Percentiles rank a stretch among this genome's conserved stretches.
These are phyloP conservation scores for Colletotrichum gloeosporioides DNA, from an alignment of 2,329 filamentous ascomycete species.

Conservation along the genomic window DNA sequence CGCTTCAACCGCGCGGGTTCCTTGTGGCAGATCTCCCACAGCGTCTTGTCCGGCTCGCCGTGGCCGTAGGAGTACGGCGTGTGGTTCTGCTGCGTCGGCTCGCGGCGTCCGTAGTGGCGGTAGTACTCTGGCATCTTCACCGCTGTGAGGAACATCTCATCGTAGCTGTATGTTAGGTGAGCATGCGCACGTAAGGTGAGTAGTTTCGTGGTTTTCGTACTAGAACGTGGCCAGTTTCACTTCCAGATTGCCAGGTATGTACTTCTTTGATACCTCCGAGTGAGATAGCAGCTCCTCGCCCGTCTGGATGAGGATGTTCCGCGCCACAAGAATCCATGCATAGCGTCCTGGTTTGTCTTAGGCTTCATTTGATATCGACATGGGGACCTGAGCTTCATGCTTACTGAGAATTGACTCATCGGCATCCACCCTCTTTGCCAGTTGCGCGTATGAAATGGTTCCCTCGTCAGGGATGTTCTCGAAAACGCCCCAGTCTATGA, in stretches of 20 bases:
- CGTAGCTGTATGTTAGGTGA: not conserved
- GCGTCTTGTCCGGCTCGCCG: slow-evolving; percentile 31
- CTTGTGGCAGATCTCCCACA: slow-evolving; percentile 34
- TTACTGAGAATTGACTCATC: slow-evolving; percentile 31
- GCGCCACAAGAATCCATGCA: slow-evolving; percentile 22
- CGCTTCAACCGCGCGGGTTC: slow-evolving; percentile 27
- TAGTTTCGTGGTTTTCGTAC: not conserved
- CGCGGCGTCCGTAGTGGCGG: slow-evolving; percentile 29
- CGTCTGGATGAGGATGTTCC: slow-evolving; percentile 22
- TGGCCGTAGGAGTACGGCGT: slow-evolving; percentile 32
- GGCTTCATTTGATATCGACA: accelerated
- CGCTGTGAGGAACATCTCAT: not conserved
- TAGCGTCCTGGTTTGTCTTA: slow-evolving; percentile 19
- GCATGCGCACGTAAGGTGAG: accelerated
- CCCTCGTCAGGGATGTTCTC: slow-evolving; percentile 32
- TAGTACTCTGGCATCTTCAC: slow-evolving; percentile 24
- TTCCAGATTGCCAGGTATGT: not conserved
- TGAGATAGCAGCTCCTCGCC: slow-evolving; percentile 26
- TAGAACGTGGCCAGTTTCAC: slow-evolving; percentile 9
- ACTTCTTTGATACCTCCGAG: slow-evolving; percentile 23
- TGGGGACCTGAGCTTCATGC: not conserved
- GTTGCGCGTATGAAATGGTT: slow-evolving; percentile 29
- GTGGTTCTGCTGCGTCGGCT: slow-evolving; percentile 31
- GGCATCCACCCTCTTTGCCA: slow-evolving; percentile 31
- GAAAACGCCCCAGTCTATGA: slow-evolving; percentile 36